These are phyloP conservation scores for Tolypocladium capitatum DNA, from an alignment of 2,329 filamentous ascomycete species.

Conservation along the genomic window DNA sequence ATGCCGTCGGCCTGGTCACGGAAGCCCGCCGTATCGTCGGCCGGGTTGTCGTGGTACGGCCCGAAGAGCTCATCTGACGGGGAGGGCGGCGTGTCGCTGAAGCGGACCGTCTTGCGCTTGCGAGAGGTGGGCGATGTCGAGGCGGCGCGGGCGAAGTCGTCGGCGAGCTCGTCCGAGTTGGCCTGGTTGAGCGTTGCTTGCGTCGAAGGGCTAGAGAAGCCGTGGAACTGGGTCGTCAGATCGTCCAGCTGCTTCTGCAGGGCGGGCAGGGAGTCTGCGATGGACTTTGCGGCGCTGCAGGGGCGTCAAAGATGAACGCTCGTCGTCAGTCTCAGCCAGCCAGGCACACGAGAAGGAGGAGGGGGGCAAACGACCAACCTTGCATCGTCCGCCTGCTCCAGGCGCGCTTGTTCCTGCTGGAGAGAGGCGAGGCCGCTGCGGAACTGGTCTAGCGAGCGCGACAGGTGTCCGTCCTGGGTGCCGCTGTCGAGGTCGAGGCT, in stretches of 20 bases:
- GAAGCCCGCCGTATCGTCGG: conserved; percentile 38
- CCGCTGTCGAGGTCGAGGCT: conserved; percentile 66
- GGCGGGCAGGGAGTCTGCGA: conserved; percentile 51
- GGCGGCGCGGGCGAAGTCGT: conserved; percentile 52
- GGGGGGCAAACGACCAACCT: conserved; percentile 28
- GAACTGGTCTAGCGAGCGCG: conserved; percentile 76
- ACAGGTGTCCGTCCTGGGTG: conserved; percentile 79
- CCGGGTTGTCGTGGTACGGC: conserved; percentile 58
- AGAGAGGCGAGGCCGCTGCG: conserved; percentile 64
- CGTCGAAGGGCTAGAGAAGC: conserved; percentile 39
- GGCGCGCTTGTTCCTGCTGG: conserved; percentile 47
- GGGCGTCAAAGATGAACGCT: neutral
- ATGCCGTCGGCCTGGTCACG: conserved; percentile 46
- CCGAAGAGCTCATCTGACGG: conserved; percentile 32
- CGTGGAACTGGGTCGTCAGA: conserved; percentile 68
- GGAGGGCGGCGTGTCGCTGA: conserved; percentile 50
- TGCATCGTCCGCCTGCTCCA: conserved; percentile 52
- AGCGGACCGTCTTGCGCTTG: conserved; percentile 66
- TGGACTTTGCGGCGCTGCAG: conserved; percentile 30
- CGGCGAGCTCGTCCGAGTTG: conserved; percentile 48
- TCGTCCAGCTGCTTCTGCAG: conserved; percentile 65
- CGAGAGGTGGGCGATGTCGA: conserved; percentile 20
- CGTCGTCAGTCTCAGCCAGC: neutral
- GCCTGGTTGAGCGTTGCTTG: conserved; percentile 41
- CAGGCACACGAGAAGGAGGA: neutral